Evolutionary conservation across 2,329 filamentous ascomycete species (phyloP), one percentile per base, ranked within the genome.

Genomic region (Chrysosporium queenslandicum): DNA sequence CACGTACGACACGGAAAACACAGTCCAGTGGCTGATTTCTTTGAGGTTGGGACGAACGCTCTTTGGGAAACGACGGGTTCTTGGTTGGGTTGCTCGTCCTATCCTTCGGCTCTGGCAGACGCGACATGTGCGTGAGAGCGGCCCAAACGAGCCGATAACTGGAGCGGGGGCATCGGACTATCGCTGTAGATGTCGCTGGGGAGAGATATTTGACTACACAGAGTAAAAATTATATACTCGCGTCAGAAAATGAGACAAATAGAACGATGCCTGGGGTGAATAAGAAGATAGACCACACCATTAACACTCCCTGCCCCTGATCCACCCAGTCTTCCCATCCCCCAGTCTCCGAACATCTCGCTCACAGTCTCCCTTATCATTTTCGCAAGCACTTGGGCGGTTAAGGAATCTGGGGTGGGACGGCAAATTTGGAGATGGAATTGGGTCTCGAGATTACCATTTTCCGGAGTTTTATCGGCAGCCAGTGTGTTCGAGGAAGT

Each of bases 131-230:
- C 0, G 87, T 87, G 50, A 98, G 72, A 0, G 89, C 87, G 0
- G 89, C 83, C 92, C 92, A 98, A 3, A 95, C 83, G 56, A 96
- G 78, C 43, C 87, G 80, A 66, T 90, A 94, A 59, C 94, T 83
- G 14, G 83, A 81, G 53, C 92, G 82, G 2, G 87, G 81, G 58
- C 90, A 87, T 57, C 86, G 81, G 36, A 98, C 75, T 55, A 98
- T 98, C 51, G 91, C 88, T 1, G 91, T 98, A 4, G 87, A 94
- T 0, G 92, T 98, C n/a, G 89, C 86, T 2, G 82, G 76, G 0
- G 89, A 95, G 48, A 94, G 77, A 67, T 98, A 98, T 74, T 95
- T 95, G 50, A 98, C 87, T 91, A 58, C 53, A 39, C 11, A 36
- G n/a, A n/a, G n/a, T n/a, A n/a, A n/a, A n/a, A n/a, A n/a, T n/a